Conservation (phyloP, 2,329 filamentous ascomycete genomes). For the Cryphonectria japonica region DNA sequence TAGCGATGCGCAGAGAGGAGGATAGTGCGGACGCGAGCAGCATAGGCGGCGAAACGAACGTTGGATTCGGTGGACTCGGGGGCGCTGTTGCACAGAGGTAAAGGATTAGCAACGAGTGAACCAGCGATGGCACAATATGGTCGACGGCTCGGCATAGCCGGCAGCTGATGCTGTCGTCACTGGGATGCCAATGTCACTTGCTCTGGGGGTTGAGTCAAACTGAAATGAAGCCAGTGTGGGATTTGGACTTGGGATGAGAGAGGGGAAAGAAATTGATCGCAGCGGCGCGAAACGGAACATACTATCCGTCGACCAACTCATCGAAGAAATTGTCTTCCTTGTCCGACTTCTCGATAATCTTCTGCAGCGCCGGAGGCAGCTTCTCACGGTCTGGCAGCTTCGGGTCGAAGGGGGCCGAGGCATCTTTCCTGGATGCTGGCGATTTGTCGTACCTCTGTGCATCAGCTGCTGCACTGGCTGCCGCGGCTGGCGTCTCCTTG, state of each 20-base stretch:
- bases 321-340: conserved; percentile 76
- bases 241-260: background rate
- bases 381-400: conserved; percentile 54
- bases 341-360: conserved; percentile 60
- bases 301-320: conserved; percentile 79
- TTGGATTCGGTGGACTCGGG: conserved; percentile 82
- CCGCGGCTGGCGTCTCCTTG: conserved; percentile 31
- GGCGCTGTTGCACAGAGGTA: conserved; percentile 50
- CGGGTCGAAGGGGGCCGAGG: conserved; percentile 44
- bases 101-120: conserved; percentile 10
- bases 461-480: conserved; percentile 20
- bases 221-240: background rate
- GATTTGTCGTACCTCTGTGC: conserved; percentile 20
- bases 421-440: conserved; percentile 28
- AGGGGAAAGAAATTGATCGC: conserved; percentile 33
- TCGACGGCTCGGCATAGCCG: background rate
- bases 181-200: background rate
- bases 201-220: too few relatives aligned
- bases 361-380: conserved; percentile 60
- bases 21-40: conserved; percentile 81
- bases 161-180: background rate
- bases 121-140: background rate
- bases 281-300: conserved; percentile 40
- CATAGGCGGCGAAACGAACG: conserved; percentile 92
- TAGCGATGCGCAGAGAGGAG: conserved; percentile 91